Base-by-base conservation (phyloP, 495 filamentous ascomycete genomes). In the Podospora pseudopauciseta region DNA sequence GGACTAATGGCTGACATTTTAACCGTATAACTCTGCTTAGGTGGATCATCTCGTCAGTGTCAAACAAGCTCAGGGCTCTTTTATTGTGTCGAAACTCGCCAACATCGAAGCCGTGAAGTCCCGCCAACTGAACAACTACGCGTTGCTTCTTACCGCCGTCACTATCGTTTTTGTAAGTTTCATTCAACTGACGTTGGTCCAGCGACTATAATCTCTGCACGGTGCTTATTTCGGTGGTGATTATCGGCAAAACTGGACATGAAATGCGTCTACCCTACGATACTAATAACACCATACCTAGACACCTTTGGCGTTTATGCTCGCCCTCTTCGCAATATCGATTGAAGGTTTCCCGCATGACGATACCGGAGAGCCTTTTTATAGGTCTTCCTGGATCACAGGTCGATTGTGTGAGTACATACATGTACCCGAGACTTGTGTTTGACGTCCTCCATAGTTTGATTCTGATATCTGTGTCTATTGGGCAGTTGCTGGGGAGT, bases 261-360 rank as follows among this genome's bases (percentile, higher is more conserved):
- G 30, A 32, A 32, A 32, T 32, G 30, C 4, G 1, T 30, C 32
- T 27, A 34, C 27, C 28, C 16, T 30, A 18, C 5, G n/a, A 30
- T 7, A 30, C 28, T 61, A 61, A 61, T 6, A 27, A 23, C 28
- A 19, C 23, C 20, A 20, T 20, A 20, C 20, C 20, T 20, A 61
- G 59, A 61, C 59, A 32, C 59, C 59, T 27, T n/a, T 61, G 5
- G 59, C 59, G 13, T 61, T 61, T n/a, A 61, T 61, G 59, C 18
- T 32, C 23, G 59, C 18, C 5, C 18, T 61, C 7, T 61, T 61
- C 23, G 59, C 59, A 5, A 9, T 61, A 18, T 30, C 59, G 2
- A 61, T 61, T 30, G 59, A 61, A 9, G 23, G 23, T 16, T 61
- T 28, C 18, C 59, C 59, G 7, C 59, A 19, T 11, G 28, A 61